Percentiles rank a stretch among this genome's conserved stretches.
phyloP scores from a whole-genome alignment of 2,329 filamentous ascomycete genomes.

The Dichotomopilus funicola region DNA sequence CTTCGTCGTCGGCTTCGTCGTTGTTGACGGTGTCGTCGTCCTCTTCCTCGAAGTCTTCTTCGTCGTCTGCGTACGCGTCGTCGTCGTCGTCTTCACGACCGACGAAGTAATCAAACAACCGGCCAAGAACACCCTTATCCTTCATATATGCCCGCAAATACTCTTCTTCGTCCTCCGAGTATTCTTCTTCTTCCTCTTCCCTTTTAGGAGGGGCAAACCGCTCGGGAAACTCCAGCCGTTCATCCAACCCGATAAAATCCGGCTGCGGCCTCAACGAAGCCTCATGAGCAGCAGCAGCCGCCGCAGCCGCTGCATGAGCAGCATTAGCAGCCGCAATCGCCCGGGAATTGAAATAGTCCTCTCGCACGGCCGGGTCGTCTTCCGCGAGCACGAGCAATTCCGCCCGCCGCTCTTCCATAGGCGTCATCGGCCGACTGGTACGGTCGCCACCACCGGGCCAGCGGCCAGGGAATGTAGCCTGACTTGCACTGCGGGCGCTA shows the following conservation, averaged over 20 bases:
- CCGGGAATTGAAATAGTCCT: conserved; percentile 31
- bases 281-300: too few relatives aligned
- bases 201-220: background rate
- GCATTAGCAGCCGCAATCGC: too few relatives aligned
- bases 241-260: conserved; percentile 93
- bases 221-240: conserved; percentile 45
- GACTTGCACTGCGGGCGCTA: conserved; percentile 27
- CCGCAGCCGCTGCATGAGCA: too few relatives aligned
- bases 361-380: conserved; percentile 20
- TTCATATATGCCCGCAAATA: conserved; percentile 51
- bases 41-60: conserved; percentile 44
- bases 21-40: conserved; percentile 30
- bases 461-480: background rate
- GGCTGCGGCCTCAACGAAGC: conserved; percentile 36
- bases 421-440: conserved; percentile 38
- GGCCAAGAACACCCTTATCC: conserved; percentile 44
- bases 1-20: too few relatives aligned
- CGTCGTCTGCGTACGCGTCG: conserved; percentile 47
- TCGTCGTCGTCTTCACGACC: conserved; percentile 52
- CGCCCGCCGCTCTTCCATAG: conserved; percentile 37
- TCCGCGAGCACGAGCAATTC: background rate
- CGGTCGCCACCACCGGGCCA: background rate
- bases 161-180: conserved; percentile 46
- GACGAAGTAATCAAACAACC: conserved; percentile 57
- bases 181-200: conserved; percentile 14